Base-by-base conservation (phyloP, 2,329 filamentous ascomycete species). In the Curvularia eragrostidis region DNA sequence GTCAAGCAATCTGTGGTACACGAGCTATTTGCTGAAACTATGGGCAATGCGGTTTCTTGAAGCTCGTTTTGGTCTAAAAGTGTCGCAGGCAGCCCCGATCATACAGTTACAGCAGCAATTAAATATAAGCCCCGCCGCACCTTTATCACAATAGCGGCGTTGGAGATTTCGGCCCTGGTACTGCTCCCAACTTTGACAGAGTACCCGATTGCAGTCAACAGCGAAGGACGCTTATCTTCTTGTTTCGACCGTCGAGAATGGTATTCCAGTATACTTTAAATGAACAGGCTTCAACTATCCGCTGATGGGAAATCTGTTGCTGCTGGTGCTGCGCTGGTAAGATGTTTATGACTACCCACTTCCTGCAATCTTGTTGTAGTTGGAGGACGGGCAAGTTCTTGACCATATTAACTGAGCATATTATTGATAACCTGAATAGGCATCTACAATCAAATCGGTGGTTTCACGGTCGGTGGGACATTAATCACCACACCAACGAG, bases 251-350 rank as follows among this genome's bases (percentile, higher is more conserved):
- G 78, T 80, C 18, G 64, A 74, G 1, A 67, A 69, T 34, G 80
- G 80, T 1, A 76, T 83, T 13, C 80, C 78, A 1, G 71, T 82
- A 78, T 49, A 68, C 82, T 32, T 69, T 70, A 19, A 61, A 64
- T 79, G 44, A 72, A 70, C 30, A 49, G 63, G 5, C 67, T 77
- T 10, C 48, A 50, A 0, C 56, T 76, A 21, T 65, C 68, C 1
- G 28, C 56, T 9, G 68, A 76, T 47, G 64, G 66, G 32, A 66
- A 60, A 18, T 63, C 59, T 15, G 70, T 69, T 1, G 59, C 59
- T 6, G 62, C 78, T 9, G 72, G 71, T 3, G 63, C 75, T 18
- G 76, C 64, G 56, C 15, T 79, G 76, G 76, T 55, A 59, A n/a
- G 62, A 74, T 21, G 68, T 78, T 3, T 79, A 76, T 39, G 55